Evolutionary conservation across 2,329 filamentous ascomycete genomes (phyloP).

Genomic region (Colletotrichum karsti): DNA sequence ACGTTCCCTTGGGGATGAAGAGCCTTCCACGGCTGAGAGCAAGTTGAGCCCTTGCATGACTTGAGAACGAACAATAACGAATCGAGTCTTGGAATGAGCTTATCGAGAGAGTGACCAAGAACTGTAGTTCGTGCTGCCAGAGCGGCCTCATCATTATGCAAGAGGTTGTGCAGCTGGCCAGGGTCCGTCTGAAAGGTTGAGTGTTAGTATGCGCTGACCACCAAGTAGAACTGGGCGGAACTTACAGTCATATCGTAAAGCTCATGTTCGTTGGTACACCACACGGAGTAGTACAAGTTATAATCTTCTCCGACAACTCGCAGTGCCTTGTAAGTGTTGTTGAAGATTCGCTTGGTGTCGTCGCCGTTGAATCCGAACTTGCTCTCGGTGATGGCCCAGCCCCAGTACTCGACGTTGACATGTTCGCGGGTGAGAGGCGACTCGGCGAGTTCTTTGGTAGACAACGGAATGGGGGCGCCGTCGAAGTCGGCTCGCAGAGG

Average conservation of each 20-base stretch:
- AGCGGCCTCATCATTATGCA: conserved; percentile 29
- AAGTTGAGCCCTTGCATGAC: conserved; percentile 62
- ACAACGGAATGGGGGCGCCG: conserved; percentile 54
- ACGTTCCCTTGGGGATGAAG: conserved; percentile 64
- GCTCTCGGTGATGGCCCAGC: conserved; percentile 42
- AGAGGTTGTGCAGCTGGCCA: conserved; percentile 48
- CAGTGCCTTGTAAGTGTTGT: conserved; percentile 65
- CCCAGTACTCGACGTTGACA: conserved; percentile 63
- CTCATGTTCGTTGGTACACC: conserved; percentile 60
- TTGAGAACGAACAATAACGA: conserved; percentile 67
- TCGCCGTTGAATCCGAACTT: conserved; percentile 33
- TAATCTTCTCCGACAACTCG: conserved; percentile 56
- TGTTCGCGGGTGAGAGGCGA: conserved; percentile 49
- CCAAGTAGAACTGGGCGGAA: background rate
- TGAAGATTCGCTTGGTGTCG: conserved; percentile 34
- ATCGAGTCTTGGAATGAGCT: conserved; percentile 62
- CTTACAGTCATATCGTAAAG: conserved; percentile 60
- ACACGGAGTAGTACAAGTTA: conserved; percentile 64
- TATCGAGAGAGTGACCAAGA: conserved; percentile 44
- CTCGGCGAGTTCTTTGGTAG: conserved; percentile 26
- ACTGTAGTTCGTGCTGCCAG: conserved; percentile 29
- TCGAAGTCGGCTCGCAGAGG: conserved; percentile 57
- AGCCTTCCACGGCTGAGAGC: conserved; percentile 61
- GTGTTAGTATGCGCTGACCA: background rate
- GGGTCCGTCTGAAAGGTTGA: conserved; percentile 52